phyloP scores from a whole-genome alignment of 257 asterid genomes.

The Leonotis leonurus region DNA sequence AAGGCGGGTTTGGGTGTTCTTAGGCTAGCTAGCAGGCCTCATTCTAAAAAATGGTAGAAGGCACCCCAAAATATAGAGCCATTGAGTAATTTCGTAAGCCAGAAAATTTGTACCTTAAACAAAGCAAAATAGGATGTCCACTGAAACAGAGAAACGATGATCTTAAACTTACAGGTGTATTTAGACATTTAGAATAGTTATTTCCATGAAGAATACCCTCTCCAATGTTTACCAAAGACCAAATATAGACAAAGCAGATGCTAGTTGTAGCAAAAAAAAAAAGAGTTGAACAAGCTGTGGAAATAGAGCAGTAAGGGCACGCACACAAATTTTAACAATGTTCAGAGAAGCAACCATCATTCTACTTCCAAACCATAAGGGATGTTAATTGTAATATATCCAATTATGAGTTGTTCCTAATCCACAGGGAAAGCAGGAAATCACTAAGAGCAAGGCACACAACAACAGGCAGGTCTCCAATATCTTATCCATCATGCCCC shows the following conservation, averaged over 20 bases:
- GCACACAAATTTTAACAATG: background rate
- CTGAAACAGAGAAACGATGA: too few relatives aligned
- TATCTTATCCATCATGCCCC: conserved; percentile 4
- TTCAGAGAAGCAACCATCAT: background rate
- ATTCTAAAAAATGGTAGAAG: too few relatives aligned
- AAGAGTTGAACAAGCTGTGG: background rate
- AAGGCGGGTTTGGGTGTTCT: too few relatives aligned
- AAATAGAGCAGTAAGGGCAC: too few relatives aligned
- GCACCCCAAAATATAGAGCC: too few relatives aligned
- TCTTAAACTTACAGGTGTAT: background rate
- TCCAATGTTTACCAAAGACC: conserved; percentile 9
- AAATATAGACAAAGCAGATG: background rate
- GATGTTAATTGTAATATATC: background rate
- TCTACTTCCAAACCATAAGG: background rate
- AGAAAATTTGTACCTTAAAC: too few relatives aligned
- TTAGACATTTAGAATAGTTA: background rate
- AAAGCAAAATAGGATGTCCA: too few relatives aligned
- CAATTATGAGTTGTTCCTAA: background rate
- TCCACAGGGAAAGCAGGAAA: background rate
- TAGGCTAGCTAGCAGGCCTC: too few relatives aligned
- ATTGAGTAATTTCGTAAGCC: too few relatives aligned
- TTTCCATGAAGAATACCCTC: background rate
- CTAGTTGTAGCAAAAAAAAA: background rate
- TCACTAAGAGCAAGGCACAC: background rate
- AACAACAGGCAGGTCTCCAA: conserved; percentile 3